A percentile compares a stretch with the other conserved stretches of the same genome.
Conservation (phyloP, 73 alveolate species). For the Paramecium bursaria region DNA sequence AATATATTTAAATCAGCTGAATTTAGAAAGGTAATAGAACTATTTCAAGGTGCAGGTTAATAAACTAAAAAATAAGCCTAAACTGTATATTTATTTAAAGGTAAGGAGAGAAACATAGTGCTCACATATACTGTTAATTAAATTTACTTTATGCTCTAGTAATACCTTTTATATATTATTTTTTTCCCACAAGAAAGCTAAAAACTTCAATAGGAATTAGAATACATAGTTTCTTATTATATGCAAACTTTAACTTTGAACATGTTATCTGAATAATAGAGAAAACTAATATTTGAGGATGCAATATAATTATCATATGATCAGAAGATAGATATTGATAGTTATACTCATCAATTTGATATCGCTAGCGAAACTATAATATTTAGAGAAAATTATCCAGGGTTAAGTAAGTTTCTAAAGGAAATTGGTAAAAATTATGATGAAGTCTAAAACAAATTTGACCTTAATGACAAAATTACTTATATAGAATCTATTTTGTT, state of each 20-base stretch:
- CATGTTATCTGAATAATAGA: not conserved
- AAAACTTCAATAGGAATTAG: not conserved
- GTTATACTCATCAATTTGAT: conserved; percentile 18
- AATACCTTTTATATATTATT: not conserved
- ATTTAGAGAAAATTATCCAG: conserved; percentile 32
- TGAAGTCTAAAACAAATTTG: not conserved
- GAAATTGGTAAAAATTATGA: not conserved
- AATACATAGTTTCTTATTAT: conserved; percentile 18
- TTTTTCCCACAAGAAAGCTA: not conserved
- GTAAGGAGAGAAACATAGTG: conserved; percentile 27
- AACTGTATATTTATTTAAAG: not conserved
- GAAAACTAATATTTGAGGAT: conserved; percentile 30
- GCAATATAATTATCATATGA: conserved; percentile 8
- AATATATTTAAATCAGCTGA: conserved; percentile 32
- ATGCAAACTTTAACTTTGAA: not conserved
- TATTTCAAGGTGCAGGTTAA: not conserved
- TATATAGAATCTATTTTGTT: conserved; percentile 23
- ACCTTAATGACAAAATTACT: conserved; percentile 20
- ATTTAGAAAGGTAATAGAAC: conserved; percentile 19
- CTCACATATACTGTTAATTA: conserved; percentile 46
- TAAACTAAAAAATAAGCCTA: conserved; percentile 1
- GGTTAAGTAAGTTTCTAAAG: not conserved
- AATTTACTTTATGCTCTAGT: conserved; percentile 3
- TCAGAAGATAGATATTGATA: conserved; percentile 15
- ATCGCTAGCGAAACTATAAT: not conserved